These are phyloP conservation scores for Balakata baccata DNA, from an alignment of 345 rosid species.

Conservation along the genomic window DNA sequence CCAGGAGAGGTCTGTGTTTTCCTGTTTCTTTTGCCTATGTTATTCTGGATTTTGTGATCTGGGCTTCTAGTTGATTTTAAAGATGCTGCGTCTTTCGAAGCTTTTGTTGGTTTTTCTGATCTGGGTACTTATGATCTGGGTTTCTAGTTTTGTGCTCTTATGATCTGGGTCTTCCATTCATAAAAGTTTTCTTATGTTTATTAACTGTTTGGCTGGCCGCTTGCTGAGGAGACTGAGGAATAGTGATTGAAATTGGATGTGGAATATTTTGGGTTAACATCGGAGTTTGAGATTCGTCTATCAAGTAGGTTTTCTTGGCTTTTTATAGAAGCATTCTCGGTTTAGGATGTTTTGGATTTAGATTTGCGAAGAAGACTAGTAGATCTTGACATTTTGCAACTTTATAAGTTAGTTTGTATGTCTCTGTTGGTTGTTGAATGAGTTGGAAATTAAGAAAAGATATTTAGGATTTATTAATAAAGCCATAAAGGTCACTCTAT, in stretches of 20 bases:
- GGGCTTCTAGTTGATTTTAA: not conserved
- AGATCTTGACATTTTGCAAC: slow-evolving; percentile 8
- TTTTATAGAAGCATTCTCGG: not conserved
- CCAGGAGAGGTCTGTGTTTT: slow-evolving; percentile 62
- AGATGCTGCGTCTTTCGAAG: not conserved
- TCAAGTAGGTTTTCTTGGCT: slow-evolving; percentile 11
- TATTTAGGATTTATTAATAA: not conserved
- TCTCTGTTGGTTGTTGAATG: not conserved
- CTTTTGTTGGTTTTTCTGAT: slow-evolving; percentile 8
- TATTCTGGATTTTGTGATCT: slow-evolving; percentile 17
- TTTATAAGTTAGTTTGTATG: not conserved
- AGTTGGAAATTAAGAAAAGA: not conserved
- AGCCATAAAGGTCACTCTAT: not conserved
- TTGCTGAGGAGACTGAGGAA: not conserved
- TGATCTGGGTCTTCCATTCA: slow-evolving; percentile 22
- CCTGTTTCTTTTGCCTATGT: not conserved
- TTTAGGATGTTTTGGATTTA: slow-evolving; percentile 14
- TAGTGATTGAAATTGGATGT: not conserved
- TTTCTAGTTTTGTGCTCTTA: slow-evolving; percentile 2
- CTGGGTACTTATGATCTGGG: slow-evolving; percentile 18
- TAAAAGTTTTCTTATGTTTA: not conserved
- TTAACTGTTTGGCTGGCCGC: not conserved
- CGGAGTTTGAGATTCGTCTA: not conserved
- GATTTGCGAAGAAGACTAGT: not conserved
- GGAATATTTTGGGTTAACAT: not conserved